These are phyloP conservation scores for Ilex asprella DNA, from an alignment of 257 asterid genomes.

Conservation along the genomic window DNA sequence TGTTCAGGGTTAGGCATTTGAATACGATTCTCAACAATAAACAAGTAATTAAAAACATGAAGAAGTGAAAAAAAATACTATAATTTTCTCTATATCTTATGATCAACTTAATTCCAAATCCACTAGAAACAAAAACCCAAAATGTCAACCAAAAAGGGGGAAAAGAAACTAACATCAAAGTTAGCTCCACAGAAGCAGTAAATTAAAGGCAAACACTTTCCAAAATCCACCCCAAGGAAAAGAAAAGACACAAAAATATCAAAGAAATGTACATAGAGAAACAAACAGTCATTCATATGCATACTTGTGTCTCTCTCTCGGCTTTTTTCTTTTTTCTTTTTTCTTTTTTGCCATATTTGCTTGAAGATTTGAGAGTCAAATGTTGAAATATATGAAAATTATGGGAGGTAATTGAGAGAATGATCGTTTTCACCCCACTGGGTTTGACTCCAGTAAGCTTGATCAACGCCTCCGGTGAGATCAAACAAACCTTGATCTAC, in stretches of 20 bases:
- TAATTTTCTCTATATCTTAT: too few species aligned
- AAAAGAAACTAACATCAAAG: too few species aligned
- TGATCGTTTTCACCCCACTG: slow-evolving; percentile 65
- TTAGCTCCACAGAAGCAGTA: too few species aligned
- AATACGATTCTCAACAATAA: too few species aligned
- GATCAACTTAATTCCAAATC: too few species aligned
- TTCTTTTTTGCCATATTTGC: not conserved
- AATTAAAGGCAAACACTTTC: not conserved
- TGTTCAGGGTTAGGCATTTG: too few species aligned
- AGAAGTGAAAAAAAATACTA: too few species aligned
- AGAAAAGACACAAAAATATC: not conserved
- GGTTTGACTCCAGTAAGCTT: slow-evolving; percentile 63
- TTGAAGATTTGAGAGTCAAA: slow-evolving; percentile 13
- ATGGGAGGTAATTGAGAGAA: slow-evolving; percentile 53
- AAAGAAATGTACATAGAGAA: slow-evolving; percentile 17
- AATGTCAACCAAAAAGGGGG: too few species aligned
- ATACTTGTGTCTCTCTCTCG: not conserved
- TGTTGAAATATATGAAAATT: slow-evolving; percentile 12
- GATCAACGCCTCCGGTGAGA: slow-evolving; percentile 61
- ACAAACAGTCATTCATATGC: slow-evolving; percentile 5
- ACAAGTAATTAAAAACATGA: too few species aligned
- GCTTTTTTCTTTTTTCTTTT: too few species aligned
- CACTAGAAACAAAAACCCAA: too few species aligned
- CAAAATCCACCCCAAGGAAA: not conserved
- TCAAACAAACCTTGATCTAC: slow-evolving; percentile 64